Percentiles rank a stretch among this genome's conserved stretches.
phyloP scores from a whole-genome alignment of 805 yeast genomes.

The Candida boidinii region DNA sequence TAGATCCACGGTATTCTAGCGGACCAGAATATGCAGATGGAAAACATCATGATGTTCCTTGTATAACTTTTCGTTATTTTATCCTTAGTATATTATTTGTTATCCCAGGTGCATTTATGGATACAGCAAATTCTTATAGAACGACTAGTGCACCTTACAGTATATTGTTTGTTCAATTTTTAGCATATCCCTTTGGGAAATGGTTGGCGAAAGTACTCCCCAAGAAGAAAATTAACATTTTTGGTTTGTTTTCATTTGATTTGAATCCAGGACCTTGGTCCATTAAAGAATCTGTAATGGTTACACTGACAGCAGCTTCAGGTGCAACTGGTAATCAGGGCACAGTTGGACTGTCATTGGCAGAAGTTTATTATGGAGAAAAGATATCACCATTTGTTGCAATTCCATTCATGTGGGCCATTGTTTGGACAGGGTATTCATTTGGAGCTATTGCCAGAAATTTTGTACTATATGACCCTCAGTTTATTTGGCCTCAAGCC shows the following conservation, averaged over 20 bases:
- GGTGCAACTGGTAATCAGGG: slow-evolving; percentile 47
- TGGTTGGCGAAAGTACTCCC: slow-evolving; percentile 37
- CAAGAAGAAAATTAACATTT: slow-evolving; percentile 11
- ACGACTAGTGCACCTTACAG: slow-evolving; percentile 37
- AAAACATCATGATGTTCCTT: slow-evolving; percentile 14
- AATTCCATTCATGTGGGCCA: slow-evolving; percentile 39
- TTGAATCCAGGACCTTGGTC: slow-evolving; percentile 51
- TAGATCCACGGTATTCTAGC: slow-evolving; percentile 9
- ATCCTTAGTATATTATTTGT: slow-evolving; percentile 26
- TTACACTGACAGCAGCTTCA: slow-evolving; percentile 42
- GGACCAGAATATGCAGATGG: background rate
- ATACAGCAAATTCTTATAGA: slow-evolving; percentile 27
- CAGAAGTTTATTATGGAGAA: slow-evolving; percentile 33
- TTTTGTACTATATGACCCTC: slow-evolving; percentile 38
- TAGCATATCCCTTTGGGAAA: slow-evolving; percentile 37
- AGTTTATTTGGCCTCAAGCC: slow-evolving; percentile 42
- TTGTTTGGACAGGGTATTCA: slow-evolving; percentile 45
- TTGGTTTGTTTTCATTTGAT: slow-evolving; percentile 19
- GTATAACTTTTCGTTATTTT: slow-evolving; percentile 28
- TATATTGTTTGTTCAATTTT: slow-evolving; percentile 43
- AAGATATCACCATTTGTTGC: slow-evolving; percentile 29
- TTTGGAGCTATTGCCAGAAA: slow-evolving; percentile 42
- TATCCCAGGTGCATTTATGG: slow-evolving; percentile 32
- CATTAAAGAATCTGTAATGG: slow-evolving; percentile 43
- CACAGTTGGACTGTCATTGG: slow-evolving; percentile 37